Evolutionary conservation across 345 rosid species (phyloP), one percentile per base, ranked within the genome.

Genomic region (Eucalyptus sp.): DNA sequence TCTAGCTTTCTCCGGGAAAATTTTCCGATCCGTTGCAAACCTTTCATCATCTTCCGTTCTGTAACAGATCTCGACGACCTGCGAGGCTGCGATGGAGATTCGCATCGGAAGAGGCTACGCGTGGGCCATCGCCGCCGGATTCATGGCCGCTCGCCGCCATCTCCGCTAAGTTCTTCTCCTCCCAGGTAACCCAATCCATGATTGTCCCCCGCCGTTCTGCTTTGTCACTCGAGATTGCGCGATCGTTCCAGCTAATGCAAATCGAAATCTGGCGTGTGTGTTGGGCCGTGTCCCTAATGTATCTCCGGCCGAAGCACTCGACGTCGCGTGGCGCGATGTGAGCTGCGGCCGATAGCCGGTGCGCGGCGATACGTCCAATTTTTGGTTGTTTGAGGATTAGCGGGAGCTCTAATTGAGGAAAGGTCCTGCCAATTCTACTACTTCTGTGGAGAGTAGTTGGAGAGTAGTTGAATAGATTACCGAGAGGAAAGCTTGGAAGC

Each of bases 91-190:
- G 14, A 89, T 87, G 95, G 93, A 64, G 41, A 89, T 86, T 49
- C 84, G 87, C 43, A 92, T 90, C 90, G 84, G 89, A 52, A 88
- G 88, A 92, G 99, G 99, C 29, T 96, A 96, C 89, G 90, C 89
- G 13, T 97, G 96, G 97, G 98, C 97, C 58, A 87, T 95, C 62
- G 88, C 92, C 27, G 97, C 98, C 50, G 98, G 99, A 20, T 79
- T 95, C 89, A 94, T 92, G 88, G 98, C 99, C 10, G 99, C 89
- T 94, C 46, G 94, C 98, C 7, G 97, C 99, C 90, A 90, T 96
- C 25, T 93, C 97, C n/a, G 98, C 99, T 3, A 97, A 97, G 86
- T 92, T 93, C 93, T 91, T 96, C 90, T 89, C 91, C 20, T 90
- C 91, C 89, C 93, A 92, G 88, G 98, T 95, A 88, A 89, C 88